Evolutionary conservation across 257 asterid species (phyloP).

Genomic region (Solanum bulbocastanum): DNA sequence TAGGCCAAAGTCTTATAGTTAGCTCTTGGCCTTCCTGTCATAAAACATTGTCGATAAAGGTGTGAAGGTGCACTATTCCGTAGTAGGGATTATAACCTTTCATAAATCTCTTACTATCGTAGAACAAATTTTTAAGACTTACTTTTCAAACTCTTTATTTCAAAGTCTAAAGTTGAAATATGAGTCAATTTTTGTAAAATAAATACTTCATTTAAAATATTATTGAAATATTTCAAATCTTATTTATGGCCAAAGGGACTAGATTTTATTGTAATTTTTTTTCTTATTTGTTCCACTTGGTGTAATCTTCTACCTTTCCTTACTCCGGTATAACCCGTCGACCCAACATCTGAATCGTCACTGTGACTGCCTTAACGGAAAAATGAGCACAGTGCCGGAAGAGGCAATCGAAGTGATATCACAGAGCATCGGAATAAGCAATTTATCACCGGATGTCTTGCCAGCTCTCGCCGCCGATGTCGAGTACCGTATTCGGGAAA

Average conservation of each 20-base stretch:
- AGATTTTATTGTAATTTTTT: not conserved
- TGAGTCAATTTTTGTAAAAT: not conserved
- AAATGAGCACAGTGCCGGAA: constrained; percentile 76
- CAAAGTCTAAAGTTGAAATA: not conserved
- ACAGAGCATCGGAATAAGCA: constrained; percentile 76
- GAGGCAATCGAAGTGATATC: constrained; percentile 87
- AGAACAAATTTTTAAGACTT: not conserved
- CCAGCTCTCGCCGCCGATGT: constrained; percentile 92
- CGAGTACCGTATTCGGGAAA: constrained; percentile 89
- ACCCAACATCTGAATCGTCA: not conserved
- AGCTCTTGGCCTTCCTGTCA: not conserved
- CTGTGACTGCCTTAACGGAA: not conserved
- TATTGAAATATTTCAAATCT: not conserved
- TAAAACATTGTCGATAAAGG: not conserved
- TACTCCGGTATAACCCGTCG: not conserved
- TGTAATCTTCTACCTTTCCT: not conserved
- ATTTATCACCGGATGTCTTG: constrained; percentile 74
- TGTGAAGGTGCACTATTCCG: not conserved
- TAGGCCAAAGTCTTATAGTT: not conserved
- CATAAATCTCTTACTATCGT: not conserved
- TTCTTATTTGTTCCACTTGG: not conserved
- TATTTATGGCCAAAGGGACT: not conserved
- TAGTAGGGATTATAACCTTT: too few species aligned
- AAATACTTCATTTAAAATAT: not conserved
- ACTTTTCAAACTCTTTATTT: not conserved